Percentiles rank a stretch among this genome's conserved stretches.
Evolutionary conservation across 345 rosid genomes (phyloP).

Genomic region (Salix brachista): DNA sequence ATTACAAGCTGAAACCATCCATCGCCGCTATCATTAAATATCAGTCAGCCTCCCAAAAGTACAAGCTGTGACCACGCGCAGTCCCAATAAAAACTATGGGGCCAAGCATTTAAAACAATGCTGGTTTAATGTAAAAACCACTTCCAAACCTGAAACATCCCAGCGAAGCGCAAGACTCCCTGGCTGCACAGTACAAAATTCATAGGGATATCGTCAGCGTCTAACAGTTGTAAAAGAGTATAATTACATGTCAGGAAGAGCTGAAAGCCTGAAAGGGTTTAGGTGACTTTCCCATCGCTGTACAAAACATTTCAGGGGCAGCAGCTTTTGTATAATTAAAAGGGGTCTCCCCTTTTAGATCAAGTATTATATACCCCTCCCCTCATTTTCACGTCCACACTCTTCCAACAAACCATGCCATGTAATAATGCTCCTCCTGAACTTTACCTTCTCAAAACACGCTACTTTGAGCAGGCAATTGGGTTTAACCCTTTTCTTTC

Average conservation of each 20-base stretch:
- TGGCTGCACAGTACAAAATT: neutral
- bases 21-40: neutral
- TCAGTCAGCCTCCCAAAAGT: neutral
- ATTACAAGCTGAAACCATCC: constrained; percentile 2
- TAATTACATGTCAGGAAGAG: constrained; percentile 51
- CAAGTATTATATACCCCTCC: neutral
- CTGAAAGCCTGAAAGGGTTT: constrained; percentile 40
- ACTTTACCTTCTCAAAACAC: constrained; percentile 28
- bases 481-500: constrained; percentile 54
- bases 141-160: constrained; percentile 2
- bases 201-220: neutral
- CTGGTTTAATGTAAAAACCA: neutral
- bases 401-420: constrained; percentile 42
- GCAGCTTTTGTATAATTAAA: constrained; percentile 10
- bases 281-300: constrained; percentile 25
- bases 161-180: neutral
- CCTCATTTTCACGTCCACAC: constrained; percentile 21
- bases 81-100: constrained; percentile 14
- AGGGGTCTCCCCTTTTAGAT: constrained; percentile 11
- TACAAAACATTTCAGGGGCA: constrained; percentile 20
- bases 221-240: constrained; percentile 22
- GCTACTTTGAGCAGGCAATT: constrained; percentile 33
- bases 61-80: neutral
- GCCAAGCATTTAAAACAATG: neutral
- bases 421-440: constrained; percentile 44